These are phyloP conservation scores for Trichoderma oligosporum DNA, from an alignment of 2,329 filamentous ascomycete genomes.

Conservation along the genomic window DNA sequence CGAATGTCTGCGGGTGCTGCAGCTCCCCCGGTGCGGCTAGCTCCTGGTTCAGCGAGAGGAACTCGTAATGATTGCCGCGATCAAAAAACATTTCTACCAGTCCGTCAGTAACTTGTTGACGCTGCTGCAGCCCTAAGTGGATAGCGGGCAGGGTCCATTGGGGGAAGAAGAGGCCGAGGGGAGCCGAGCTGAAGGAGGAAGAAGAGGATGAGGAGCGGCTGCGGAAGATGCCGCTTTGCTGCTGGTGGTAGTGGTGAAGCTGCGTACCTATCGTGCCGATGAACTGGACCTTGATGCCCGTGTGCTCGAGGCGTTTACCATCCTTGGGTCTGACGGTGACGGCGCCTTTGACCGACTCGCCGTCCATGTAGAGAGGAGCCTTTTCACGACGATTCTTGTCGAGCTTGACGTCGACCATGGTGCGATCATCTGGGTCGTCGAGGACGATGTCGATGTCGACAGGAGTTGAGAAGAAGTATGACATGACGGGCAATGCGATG, in stretches of 20 bases:
- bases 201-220: constrained; percentile 1
- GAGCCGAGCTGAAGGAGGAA: constrained; percentile 5
- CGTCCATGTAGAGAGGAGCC: constrained; percentile 94
- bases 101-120: constrained; percentile 19
- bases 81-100: constrained; percentile 96
- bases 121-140: constrained; percentile 18
- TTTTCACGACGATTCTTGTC: constrained; percentile 98
- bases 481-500: constrained; percentile 56
- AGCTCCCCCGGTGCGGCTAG: constrained; percentile 95
- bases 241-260: constrained; percentile 11
- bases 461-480: constrained; percentile 96
- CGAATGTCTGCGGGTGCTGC: constrained; percentile 96
- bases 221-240: background rate
- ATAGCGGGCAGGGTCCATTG: constrained; percentile 17
- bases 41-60: constrained; percentile 94
- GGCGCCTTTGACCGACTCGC: constrained; percentile 94
- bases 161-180: background rate
- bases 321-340: constrained; percentile 96
- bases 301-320: constrained; percentile 95
- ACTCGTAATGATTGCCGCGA: constrained; percentile 98
- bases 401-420: constrained; percentile 95
- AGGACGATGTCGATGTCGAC: constrained; percentile 99
- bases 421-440: constrained; percentile 87
- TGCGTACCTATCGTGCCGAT: constrained; percentile 87
- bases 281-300: constrained; percentile 99